Percentiles rank a stretch among this genome's conserved stretches.
Conservation (phyloP, 371 early-diverging fungal genomes). For the Haplosporangium sp. region DNA sequence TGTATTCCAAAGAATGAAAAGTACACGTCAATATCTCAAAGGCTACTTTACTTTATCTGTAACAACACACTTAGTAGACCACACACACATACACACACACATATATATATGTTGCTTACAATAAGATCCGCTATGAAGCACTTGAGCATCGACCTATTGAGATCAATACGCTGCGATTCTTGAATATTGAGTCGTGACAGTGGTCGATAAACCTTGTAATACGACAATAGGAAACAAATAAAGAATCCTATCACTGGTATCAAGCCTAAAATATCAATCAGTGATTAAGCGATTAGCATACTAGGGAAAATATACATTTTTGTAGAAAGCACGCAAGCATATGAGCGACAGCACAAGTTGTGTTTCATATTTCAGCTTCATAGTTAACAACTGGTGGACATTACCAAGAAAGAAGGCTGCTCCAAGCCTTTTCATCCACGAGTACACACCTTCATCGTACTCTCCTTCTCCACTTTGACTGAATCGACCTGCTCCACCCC, state of each 20-base stretch:
- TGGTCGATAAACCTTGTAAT: conserved; percentile 20
- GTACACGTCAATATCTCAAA: background rate
- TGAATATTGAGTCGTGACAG: conserved; percentile 14
- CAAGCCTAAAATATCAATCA: conserved; percentile 12
- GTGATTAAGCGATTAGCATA: background rate
- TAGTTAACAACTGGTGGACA: background rate
- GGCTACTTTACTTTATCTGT: no score
- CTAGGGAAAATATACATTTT: no score
- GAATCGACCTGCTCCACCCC: no score
- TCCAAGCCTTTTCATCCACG: conserved; percentile 1
- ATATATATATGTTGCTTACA: conserved; percentile 1
- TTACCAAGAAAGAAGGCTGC: conserved; percentile 28
- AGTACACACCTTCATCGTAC: background rate
- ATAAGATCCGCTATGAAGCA: conserved; percentile 5
- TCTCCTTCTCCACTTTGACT: background rate
- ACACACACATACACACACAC: background rate
- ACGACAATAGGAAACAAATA: conserved; percentile 10
- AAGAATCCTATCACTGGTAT: conserved; percentile 19
- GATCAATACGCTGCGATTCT: background rate
- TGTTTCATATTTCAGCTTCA: background rate
- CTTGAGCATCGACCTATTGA: conserved; percentile 11
- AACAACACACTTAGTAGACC: background rate
- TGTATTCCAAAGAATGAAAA: background rate
- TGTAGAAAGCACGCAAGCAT: background rate
- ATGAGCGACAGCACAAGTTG: background rate